Percentiles rank a stretch among this genome's conserved stretches.
These are phyloP conservation scores for Viridothelium virens DNA, from an alignment of 495 filamentous ascomycete genomes.

Conservation along the genomic window DNA sequence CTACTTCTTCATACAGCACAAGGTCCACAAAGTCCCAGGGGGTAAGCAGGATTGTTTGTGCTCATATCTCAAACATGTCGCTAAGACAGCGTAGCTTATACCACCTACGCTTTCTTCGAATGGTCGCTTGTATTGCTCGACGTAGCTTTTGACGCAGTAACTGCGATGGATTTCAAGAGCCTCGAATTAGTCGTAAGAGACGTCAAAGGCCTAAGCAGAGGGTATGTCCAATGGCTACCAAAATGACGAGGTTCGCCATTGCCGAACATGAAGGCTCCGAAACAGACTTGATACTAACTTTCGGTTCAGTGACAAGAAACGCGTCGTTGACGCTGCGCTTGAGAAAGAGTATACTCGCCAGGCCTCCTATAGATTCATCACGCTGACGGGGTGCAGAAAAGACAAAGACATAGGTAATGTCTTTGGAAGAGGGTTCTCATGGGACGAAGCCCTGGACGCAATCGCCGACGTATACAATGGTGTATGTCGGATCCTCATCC, in stretches of 20 bases:
- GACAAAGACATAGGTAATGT: constrained; percentile 62
- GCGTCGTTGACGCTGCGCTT: constrained; percentile 63
- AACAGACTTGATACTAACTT: constrained; percentile 1
- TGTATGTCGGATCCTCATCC: constrained; percentile 42
- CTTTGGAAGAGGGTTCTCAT: constrained; percentile 65
- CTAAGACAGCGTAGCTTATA: constrained; percentile 62
- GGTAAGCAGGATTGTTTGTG: constrained; percentile 48
- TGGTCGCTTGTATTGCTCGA: constrained; percentile 94
- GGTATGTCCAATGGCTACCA: constrained; percentile 98
- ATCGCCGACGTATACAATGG: constrained; percentile 88
- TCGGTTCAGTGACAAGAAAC: constrained; percentile 48
- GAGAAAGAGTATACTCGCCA: constrained; percentile 69
- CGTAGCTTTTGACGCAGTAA: constrained; percentile 93
- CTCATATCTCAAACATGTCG: background rate
- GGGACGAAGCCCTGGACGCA: constrained; percentile 68
- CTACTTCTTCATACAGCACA: constrained; percentile 98
- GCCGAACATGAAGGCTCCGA: constrained; percentile 14
- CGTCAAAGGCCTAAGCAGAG: constrained; percentile 84
- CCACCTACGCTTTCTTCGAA: constrained; percentile 97
- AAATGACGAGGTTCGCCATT: constrained; percentile 46
- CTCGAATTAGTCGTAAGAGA: constrained; percentile 88
- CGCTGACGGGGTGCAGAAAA: constrained; percentile 51
- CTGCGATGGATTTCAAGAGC: constrained; percentile 84
- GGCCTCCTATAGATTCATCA: constrained; percentile 16
- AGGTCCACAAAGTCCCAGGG: constrained; percentile 88